These are phyloP conservation scores for Hanseniaspora uvarum DNA, from an alignment of 1,139 yeast genomes.

Conservation along the genomic window DNA sequence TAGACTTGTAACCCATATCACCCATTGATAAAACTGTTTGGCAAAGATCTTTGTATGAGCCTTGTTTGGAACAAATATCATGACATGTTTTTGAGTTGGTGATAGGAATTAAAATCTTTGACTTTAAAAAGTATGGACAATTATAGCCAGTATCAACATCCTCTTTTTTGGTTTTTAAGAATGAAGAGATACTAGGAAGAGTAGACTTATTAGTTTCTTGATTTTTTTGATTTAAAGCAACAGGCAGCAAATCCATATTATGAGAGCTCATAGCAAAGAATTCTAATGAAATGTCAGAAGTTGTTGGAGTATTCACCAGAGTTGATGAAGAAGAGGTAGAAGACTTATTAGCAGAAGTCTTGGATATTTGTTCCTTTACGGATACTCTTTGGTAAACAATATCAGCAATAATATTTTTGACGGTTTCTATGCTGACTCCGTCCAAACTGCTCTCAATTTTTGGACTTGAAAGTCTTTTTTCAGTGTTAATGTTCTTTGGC, in stretches of 20 bases:
- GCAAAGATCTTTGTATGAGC: constrained; percentile 24
- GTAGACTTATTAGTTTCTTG: constrained; percentile 1
- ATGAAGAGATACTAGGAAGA: constrained; percentile 7
- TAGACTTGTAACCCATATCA: constrained; percentile 42
- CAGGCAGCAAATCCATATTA: constrained; percentile 23
- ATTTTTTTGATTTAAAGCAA: constrained; percentile 18
- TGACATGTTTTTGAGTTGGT: constrained; percentile 59
- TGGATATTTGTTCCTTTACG: constrained; percentile 24
- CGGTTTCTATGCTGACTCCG: constrained; percentile 21
- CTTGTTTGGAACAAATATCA: constrained; percentile 38
- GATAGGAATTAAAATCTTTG: constrained; percentile 37
- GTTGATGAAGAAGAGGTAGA: not conserved
- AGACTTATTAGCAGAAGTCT: constrained; percentile 17
- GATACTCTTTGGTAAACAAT: constrained; percentile 26
- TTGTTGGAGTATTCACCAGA: not conserved
- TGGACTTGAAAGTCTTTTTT: not conserved
- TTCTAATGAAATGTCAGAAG: constrained; percentile 21
- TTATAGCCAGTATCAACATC: constrained; percentile 11
- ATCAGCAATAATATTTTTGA: constrained; percentile 25
- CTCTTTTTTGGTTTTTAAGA: constrained; percentile 5
- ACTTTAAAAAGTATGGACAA: constrained; percentile 28
- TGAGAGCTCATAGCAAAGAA: constrained; percentile 27
- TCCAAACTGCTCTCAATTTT: not conserved
- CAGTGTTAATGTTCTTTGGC: not conserved
- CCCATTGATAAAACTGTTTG: constrained; percentile 49